Base-by-base conservation (phyloP, 2,329 filamentous ascomycete species). In the Ascochyta koolunga region DNA sequence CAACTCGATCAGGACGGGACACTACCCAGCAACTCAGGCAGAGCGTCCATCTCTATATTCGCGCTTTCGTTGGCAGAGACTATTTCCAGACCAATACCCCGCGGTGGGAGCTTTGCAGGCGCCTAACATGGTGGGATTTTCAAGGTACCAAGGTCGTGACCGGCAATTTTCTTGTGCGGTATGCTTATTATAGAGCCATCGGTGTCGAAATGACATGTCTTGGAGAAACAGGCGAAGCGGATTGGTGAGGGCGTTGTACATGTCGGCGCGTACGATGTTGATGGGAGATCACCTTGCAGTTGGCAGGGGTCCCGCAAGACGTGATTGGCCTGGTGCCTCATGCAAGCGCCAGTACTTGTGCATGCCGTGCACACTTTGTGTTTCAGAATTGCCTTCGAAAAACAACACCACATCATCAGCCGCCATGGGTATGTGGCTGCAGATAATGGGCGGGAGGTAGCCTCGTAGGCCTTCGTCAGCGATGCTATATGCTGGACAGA, bases 21-120 rank as follows among this genome's bases (percentile, higher is more conserved):
- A 43, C 51, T 42, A 40, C 61, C 58, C 51, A 60, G 56, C 62
- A 64, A 53, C 50, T 65, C 64, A 59, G 64, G 58, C 54, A 62
- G 56, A 56, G 61, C 48, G 58, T 54, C 58, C 59, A 58, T 60
- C 67, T 68, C 70, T 73, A 74, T 74, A 74, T 72, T 73, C 67
- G 61, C 66, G 50, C 51, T 52, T 46, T 47, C 44, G 47, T 50
- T 55, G 52, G 50, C 41, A 54, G 37, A 43, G 41, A 33, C 59
- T 66, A 61, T 62, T 64, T 56, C 59, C 59, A 63, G 56, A 45
- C 59, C 49, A 63, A 59, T 60, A 66, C 71, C 68, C 70, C 70
- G 61, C 67, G 58, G 65, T 50, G 50, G 37, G 29, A 56, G 50
- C 47, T 25, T 44, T 43, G 36, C 46, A 48, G 64, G 70, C 71